Base-by-base conservation (phyloP, 2,329 filamentous ascomycete genomes). In the Penicillium thymicola region DNA sequence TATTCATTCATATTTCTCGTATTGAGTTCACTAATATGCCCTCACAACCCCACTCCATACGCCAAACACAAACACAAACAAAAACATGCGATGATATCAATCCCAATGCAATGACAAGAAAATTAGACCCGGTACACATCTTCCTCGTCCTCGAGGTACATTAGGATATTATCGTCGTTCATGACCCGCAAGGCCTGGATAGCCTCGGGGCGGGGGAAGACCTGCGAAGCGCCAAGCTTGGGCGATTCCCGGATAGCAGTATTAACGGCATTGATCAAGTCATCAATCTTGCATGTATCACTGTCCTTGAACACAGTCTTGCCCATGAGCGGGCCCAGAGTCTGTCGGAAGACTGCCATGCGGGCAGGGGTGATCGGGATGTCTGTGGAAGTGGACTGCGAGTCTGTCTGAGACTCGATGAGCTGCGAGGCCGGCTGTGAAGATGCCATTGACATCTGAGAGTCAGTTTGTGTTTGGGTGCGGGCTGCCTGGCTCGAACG, bases 111-210 rank as follows among this genome's bases (percentile, higher is more conserved):
- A 56, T 51, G 50, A 58, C 55, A 42, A 48, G 30, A 54, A 64
- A 6, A 63, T 75, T 79, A 90, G 54, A 90, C 84, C 75, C 88
- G 87, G 73, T 89, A 90, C 43, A 90, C 85, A 59, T 86, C 78
- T 48, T 88, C 82, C 41, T 86, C 87, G 54, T 70, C 59, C 49
- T 76, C 76, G 44, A 77, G 72, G 65, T 73, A 79, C 92, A 99
- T 99, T 70, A 99, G 87, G 78, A 93, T 87, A 73, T 97, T 97
- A 66, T 82, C 80, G 62, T 89, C 86, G 67, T 90, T 88, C 85
- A 99, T 87, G 70, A 83, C 86, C 74, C 85, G 85, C 55, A 99
- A 78, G 43, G 91, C 92, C 72, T 87, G 84, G 56, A 88, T 78
- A 0, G 89, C 90, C 75, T 99, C 94, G 0, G 78, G 79, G 37